Evolutionary conservation across 176 grass and related monocot species (phyloP).

Genomic region (Musa itinerans): DNA sequence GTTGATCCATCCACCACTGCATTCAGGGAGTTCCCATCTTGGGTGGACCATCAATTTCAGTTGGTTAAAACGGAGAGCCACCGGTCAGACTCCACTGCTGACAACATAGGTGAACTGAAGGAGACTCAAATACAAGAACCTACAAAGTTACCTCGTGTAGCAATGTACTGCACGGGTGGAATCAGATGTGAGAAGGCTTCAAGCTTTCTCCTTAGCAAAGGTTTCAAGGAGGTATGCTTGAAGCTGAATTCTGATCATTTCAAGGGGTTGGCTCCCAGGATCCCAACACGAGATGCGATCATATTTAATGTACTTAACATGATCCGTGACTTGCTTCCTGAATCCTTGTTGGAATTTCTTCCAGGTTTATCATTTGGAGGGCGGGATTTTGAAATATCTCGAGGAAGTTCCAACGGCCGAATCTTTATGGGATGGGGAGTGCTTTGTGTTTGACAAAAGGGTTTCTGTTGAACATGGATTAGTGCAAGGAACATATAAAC

Average conservation of each 20-base stretch:
- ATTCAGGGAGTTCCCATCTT: constrained; percentile 80
- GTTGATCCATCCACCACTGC: constrained; percentile 72
- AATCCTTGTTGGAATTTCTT: background rate
- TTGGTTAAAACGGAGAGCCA: constrained; percentile 36
- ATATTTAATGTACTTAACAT: background rate
- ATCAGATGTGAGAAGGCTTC: constrained; percentile 98
- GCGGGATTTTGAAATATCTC: constrained; percentile 88
- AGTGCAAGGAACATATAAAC: constrained; percentile 73
- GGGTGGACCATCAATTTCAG: constrained; percentile 75
- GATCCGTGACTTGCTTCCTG: background rate
- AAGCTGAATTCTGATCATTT: background rate
- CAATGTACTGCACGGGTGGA: constrained; percentile 98
- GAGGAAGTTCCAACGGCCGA: constrained; percentile 74
- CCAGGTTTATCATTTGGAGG: constrained; percentile 95
- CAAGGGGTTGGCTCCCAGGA: background rate
- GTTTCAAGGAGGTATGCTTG: constrained; percentile 78
- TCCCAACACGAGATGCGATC: background rate
- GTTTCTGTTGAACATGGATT: constrained; percentile 88
- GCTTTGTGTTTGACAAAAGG: constrained; percentile 94
- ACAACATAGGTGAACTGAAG: background rate
- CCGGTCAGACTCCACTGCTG: constrained; percentile 6
- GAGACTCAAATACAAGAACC: constrained; percentile 7
- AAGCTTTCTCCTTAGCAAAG: constrained; percentile 84
- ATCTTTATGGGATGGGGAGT: constrained; percentile 88
- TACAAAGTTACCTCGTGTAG: constrained; percentile 69